Evolutionary conservation across 148 eudicot species (phyloP).

Genomic region (Cornus suecica): DNA sequence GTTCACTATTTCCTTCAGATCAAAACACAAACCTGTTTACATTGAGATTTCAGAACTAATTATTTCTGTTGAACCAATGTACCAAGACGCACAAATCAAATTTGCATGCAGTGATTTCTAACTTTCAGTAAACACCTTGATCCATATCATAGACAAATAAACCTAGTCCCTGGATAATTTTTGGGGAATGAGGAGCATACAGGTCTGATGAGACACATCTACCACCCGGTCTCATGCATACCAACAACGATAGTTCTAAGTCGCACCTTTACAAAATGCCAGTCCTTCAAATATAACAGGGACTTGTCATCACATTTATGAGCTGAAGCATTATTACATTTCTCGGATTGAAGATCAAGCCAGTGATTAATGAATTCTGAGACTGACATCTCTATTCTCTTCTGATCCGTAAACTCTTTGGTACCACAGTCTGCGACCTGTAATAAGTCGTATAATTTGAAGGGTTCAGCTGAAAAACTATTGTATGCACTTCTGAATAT

Average conservation of each 20-base stretch:
- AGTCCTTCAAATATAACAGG: slow-evolving; percentile 80
- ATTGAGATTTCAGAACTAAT: background rate
- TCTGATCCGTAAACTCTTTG: slow-evolving; percentile 78
- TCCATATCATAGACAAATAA: background rate
- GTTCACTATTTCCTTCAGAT: background rate
- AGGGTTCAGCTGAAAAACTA: background rate
- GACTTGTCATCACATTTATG: slow-evolving; percentile 31
- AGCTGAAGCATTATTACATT: slow-evolving; percentile 16
- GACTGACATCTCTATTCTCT: slow-evolving; percentile 71
- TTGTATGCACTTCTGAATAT: background rate
- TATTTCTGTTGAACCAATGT: background rate
- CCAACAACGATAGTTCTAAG: background rate
- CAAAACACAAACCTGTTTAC: background rate
- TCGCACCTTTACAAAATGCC: slow-evolving; percentile 97
- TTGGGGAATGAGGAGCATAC: background rate
- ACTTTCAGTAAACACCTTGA: background rate
- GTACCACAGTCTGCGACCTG: slow-evolving; percentile 83
- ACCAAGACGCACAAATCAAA: background rate
- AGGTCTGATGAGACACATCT: background rate
- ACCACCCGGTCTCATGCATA: background rate
- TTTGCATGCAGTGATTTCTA: background rate
- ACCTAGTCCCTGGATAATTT: background rate
- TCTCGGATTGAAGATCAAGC: slow-evolving; percentile 29
- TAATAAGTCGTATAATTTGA: slow-evolving; percentile 2
- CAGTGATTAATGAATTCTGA: slow-evolving; percentile 71